phyloP scores from a whole-genome alignment of 176 grass and related monocot species.

The Melocanna baccifera region DNA sequence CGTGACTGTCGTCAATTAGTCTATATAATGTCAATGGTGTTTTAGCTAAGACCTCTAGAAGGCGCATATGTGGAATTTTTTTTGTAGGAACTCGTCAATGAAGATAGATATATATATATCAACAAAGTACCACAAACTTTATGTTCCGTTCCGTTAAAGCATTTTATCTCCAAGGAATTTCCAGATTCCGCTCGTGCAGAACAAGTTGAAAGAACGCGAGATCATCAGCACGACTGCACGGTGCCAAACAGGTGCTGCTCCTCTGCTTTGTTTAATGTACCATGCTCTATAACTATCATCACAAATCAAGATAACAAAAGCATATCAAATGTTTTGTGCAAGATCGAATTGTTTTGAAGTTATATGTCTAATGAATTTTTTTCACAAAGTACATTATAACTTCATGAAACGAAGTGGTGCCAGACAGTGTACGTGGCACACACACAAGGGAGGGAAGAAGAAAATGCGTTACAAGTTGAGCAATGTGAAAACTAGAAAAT shows the following conservation, averaged over 20 bases:
- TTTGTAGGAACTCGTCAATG: background rate
- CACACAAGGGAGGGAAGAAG: background rate
- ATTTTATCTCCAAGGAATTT: background rate
- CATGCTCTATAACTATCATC: background rate
- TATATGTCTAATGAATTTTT: background rate
- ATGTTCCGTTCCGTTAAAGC: background rate
- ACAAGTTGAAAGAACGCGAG: background rate
- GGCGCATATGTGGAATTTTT: background rate
- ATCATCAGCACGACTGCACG: background rate
- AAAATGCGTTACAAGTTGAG: background rate
- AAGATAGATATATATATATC: background rate
- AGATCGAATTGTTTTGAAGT: background rate
- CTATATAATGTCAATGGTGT: background rate
- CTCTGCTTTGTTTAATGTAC: too few relatives aligned
- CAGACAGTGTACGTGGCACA: background rate
- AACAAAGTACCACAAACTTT: slow-evolving; percentile 15
- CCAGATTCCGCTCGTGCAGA: background rate
- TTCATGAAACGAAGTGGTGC: background rate
- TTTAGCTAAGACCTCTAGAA: slow-evolving; percentile 9
- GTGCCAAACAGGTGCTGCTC: background rate
- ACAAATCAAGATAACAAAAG: background rate
- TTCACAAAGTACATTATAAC: background rate
- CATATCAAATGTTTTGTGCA: background rate
- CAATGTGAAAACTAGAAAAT: background rate
- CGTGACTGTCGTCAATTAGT: background rate